Percentiles rank a stretch among this genome's conserved stretches.
These are phyloP conservation scores for Paecilomyces dactylethromorphus DNA, from an alignment of 2,329 filamentous ascomycete genomes.

Conservation along the genomic window DNA sequence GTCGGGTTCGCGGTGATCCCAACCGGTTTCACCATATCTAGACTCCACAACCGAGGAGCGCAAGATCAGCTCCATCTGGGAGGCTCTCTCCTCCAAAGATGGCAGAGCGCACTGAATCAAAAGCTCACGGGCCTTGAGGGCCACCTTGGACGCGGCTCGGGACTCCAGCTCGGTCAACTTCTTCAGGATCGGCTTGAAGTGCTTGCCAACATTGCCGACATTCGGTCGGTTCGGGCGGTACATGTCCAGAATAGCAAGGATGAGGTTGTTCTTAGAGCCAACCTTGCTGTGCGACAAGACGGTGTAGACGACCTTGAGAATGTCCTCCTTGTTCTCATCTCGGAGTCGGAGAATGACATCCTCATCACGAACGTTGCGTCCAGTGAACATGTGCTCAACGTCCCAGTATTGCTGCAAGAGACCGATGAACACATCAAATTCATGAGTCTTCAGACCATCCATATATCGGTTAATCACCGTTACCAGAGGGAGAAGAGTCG, in stretches of 20 bases:
- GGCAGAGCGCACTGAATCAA: constrained; percentile 96
- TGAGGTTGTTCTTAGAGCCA: constrained; percentile 85
- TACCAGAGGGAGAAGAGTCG: constrained; percentile 67
- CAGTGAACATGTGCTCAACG: constrained; percentile 82
- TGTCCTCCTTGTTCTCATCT: constrained; percentile 94
- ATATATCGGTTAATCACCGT: constrained; percentile 72
- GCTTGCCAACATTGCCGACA: constrained; percentile 79
- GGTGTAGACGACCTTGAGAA: constrained; percentile 73
- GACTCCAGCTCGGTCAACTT: constrained; percentile 88
- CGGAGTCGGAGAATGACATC: constrained; percentile 88
- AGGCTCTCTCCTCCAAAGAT: constrained; percentile 86
- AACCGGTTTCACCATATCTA: constrained; percentile 93
- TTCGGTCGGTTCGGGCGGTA: constrained; percentile 93
- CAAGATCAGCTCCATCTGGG: constrained; percentile 98
- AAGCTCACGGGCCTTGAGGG: constrained; percentile 92
- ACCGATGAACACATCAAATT: constrained; percentile 72
- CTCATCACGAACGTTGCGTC: constrained; percentile 78
- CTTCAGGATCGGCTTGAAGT: constrained; percentile 74
- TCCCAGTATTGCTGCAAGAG: constrained; percentile 77
- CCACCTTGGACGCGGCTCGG: constrained; percentile 83
- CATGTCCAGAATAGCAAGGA: constrained; percentile 85
- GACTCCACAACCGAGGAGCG: constrained; percentile 93
- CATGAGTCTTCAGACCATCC: constrained; percentile 85
- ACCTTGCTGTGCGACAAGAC: constrained; percentile 93
- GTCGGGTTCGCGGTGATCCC: constrained; percentile 90